phyloP scores from a whole-genome alignment of 129 eudicot genomes.

The Artemisia argyi region DNA sequence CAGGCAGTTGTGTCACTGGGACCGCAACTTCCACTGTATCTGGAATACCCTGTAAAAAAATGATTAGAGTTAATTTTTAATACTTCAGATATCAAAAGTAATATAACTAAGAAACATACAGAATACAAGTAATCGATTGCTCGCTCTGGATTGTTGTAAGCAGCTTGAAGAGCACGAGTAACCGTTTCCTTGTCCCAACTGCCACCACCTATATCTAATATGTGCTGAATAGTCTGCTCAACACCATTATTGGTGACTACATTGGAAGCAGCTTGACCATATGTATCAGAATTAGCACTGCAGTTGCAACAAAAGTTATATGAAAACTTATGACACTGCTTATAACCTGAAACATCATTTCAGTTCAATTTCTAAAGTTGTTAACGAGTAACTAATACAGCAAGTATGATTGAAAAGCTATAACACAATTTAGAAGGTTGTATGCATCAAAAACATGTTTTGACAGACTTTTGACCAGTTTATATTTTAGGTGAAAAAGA shows the following conservation, averaged over 20 bases:
- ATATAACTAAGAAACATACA: slow-evolving; percentile 35
- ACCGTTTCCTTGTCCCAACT: slow-evolving; percentile 93
- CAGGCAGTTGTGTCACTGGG: slow-evolving; percentile 60
- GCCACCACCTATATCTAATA: slow-evolving; percentile 96
- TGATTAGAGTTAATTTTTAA: neutral
- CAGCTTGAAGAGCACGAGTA: slow-evolving; percentile 94
- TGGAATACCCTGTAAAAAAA: slow-evolving; percentile 71
- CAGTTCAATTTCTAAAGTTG: too few species aligned
- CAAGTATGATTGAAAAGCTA: too few species aligned
- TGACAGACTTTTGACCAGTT: neutral
- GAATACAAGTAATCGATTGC: slow-evolving; percentile 94
- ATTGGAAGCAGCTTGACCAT: slow-evolving; percentile 75
- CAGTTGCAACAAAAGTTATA: slow-evolving; percentile 14
- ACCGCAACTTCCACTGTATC: slow-evolving; percentile 72
- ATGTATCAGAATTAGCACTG: slow-evolving; percentile 59
- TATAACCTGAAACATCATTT: too few species aligned
- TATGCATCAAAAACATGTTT: neutral
- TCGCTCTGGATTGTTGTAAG: slow-evolving; percentile 93
- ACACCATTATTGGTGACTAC: slow-evolving; percentile 50
- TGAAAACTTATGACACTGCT: too few species aligned
- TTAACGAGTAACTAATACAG: too few species aligned
- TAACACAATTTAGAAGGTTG: neutral
- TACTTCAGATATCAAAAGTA: too few species aligned
- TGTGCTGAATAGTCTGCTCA: slow-evolving; percentile 80
- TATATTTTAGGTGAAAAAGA: too few species aligned